Evolutionary conservation across 2,329 filamentous ascomycete genomes (phyloP), one percentile per base, ranked within the genome.

Genomic region (Xylaria sp.): DNA sequence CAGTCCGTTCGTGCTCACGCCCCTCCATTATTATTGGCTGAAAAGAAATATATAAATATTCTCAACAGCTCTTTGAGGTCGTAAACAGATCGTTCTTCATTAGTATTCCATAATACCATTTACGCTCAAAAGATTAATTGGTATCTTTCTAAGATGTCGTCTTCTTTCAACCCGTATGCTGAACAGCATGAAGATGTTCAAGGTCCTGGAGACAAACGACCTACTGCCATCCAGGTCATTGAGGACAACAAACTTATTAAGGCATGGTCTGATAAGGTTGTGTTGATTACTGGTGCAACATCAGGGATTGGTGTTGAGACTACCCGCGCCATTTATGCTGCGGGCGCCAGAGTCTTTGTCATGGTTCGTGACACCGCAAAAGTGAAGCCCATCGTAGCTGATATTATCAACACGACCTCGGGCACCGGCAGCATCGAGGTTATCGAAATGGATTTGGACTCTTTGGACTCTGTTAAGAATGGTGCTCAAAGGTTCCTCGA

Each of bases 221-320:
- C 82, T 15, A 83, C 81, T 1, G 81, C 81, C 3, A 59, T 81
- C 0, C 77, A 81, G 58, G 79, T 83, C 42, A 66, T 83, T 57
- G 65, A 77, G 33, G 81, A 83, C 60, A 79, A 83, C 31, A 63
- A 70, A 11, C 72, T 74, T 46, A 69, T 77, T 7, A 77, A 77
- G 54, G 80, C 75, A 23, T 77, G 81, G 36, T 60, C 67, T 1
- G 79, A 75, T 56, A 82, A 82, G 68, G 79, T 80, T 15, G 75
- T 82, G 7, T 67, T 85, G 20, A 80, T 85, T 64, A 85, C 84
- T 0, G 84, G 84, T 4, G 75, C 74, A 4, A 80, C 81, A 23
- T 78, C 81, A 17, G 83, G 83, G 0, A 74, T 85, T 15, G 84
- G 83, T 2, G 71, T 83, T 26, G 82, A 85, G 67, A 84, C 83